phyloP scores from a whole-genome alignment of 2,329 filamentous ascomycete species.

The Fusarium musae region DNA sequence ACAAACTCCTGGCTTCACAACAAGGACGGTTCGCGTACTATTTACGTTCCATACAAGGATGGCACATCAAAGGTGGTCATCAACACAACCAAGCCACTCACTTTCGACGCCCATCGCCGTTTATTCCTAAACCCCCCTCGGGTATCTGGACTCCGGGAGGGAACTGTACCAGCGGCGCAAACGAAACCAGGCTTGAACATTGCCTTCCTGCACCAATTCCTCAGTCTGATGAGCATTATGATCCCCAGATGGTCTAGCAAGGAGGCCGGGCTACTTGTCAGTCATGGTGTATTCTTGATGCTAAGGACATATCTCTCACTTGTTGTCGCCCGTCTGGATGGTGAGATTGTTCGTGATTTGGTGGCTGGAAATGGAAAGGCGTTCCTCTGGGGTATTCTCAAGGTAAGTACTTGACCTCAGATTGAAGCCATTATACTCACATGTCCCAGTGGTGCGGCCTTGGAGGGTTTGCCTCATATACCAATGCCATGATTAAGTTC shows the following conservation, averaged over 20 bases:
- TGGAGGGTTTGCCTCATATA: constrained; percentile 93
- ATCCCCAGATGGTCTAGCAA: constrained; percentile 96
- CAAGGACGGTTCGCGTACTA: constrained; percentile 93
- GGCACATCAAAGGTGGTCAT: constrained; percentile 92
- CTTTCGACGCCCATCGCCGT: constrained; percentile 94
- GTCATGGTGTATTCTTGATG: constrained; percentile 90
- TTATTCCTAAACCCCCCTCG: constrained; percentile 92
- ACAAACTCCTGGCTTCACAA: constrained; percentile 93
- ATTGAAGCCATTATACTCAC: neutral
- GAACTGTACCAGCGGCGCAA: constrained; percentile 83
- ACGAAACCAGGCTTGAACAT: constrained; percentile 95
- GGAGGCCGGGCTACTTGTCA: constrained; percentile 88
- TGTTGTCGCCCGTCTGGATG: constrained; percentile 90
- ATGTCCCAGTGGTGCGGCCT: constrained; percentile 82
- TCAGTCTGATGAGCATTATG: constrained; percentile 97
- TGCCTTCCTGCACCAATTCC: constrained; percentile 95
- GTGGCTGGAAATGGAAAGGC: constrained; percentile 92
- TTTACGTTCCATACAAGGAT: constrained; percentile 93
- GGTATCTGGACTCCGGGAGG: constrained; percentile 79
- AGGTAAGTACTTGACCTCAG: constrained; percentile 58
- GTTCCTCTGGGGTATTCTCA: constrained; percentile 88
- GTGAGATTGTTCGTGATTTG: constrained; percentile 94
- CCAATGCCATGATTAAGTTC: constrained; percentile 99
- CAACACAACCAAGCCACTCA: constrained; percentile 87
- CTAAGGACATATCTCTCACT: constrained; percentile 93